Percentiles rank a stretch among this genome's conserved stretches.
These are phyloP conservation scores for Lasiosphaeris hirsuta DNA, from an alignment of 495 filamentous ascomycete species.

Conservation along the genomic window DNA sequence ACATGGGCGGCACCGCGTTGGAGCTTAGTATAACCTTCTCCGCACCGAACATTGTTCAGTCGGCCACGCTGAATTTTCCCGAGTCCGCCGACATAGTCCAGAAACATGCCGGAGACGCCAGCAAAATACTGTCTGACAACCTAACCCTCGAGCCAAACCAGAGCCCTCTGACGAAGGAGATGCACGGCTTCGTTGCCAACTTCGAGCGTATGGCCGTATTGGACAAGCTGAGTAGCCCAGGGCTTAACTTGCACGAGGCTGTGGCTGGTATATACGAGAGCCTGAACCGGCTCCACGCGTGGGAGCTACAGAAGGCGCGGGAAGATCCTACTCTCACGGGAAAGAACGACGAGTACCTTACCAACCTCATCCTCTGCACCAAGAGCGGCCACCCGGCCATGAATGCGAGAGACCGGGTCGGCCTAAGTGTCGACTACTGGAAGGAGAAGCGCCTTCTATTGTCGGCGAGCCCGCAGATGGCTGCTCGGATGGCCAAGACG, in stretches of 20 bases:
- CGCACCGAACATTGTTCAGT: constrained; percentile 45
- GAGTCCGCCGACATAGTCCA: constrained; percentile 46
- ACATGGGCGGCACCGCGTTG: constrained; percentile 66
- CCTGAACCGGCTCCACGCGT: constrained; percentile 59
- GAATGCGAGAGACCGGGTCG: constrained; percentile 68
- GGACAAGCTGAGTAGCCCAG: constrained; percentile 73
- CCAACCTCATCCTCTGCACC: constrained; percentile 56
- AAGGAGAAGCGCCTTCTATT: constrained; percentile 55
- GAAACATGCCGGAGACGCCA: constrained; percentile 47
- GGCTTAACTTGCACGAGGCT: constrained; percentile 84
- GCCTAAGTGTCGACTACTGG: constrained; percentile 86
- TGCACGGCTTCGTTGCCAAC: constrained; percentile 74
- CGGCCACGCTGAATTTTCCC: constrained; percentile 44
- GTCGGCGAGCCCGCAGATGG: constrained; percentile 27
- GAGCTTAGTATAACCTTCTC: constrained; percentile 52
- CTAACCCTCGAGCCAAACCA: constrained; percentile 44
- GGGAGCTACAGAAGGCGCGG: constrained; percentile 62
- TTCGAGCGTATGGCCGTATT: constrained; percentile 72
- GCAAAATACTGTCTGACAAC: constrained; percentile 53
- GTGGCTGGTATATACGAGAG: constrained; percentile 74
- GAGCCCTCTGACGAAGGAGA: constrained; percentile 54
- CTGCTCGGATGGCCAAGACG: constrained; percentile 25
- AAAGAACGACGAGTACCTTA: constrained; percentile 50
- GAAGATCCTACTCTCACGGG: constrained; percentile 43
- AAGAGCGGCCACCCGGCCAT: constrained; percentile 74